phyloP scores from a whole-genome alignment of 2,329 filamentous ascomycete genomes.

The Fusarium nanum region DNA sequence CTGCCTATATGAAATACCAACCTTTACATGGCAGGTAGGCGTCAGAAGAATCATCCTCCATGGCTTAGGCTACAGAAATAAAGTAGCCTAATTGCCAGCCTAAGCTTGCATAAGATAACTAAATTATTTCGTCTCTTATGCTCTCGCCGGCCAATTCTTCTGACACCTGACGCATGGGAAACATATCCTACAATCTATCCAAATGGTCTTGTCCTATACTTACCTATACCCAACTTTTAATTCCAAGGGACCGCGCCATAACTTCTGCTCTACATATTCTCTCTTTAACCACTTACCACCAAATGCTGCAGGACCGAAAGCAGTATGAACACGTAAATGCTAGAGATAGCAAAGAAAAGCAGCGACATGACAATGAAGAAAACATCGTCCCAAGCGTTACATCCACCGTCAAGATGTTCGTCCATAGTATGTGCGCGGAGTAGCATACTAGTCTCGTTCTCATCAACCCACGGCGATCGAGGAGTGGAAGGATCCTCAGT shows the following conservation, averaged over 20 bases:
- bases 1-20: background rate
- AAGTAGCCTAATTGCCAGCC: too few species aligned
- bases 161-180: too few species aligned
- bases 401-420: background rate
- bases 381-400: background rate
- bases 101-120: too few species aligned
- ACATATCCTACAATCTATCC: too few species aligned
- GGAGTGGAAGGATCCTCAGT: background rate
- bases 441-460: background rate
- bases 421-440: background rate
- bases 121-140: too few species aligned
- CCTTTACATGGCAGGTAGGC: background rate
- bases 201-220: background rate
- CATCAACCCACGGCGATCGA: background rate
- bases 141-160: too few species aligned
- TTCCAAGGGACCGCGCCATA: background rate
- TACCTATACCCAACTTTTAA: background rate
- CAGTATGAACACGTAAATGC: background rate
- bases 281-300: background rate
- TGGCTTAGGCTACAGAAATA: too few species aligned
- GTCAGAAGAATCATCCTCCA: too few species aligned
- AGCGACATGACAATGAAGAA: background rate
- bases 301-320: background rate
- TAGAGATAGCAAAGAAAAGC: background rate
- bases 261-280: background rate